Percentiles rank a stretch among this genome's conserved stretches.
Evolutionary conservation across 140 eudicot species (phyloP).

Genomic region (Ambrosia hybrid): DNA sequence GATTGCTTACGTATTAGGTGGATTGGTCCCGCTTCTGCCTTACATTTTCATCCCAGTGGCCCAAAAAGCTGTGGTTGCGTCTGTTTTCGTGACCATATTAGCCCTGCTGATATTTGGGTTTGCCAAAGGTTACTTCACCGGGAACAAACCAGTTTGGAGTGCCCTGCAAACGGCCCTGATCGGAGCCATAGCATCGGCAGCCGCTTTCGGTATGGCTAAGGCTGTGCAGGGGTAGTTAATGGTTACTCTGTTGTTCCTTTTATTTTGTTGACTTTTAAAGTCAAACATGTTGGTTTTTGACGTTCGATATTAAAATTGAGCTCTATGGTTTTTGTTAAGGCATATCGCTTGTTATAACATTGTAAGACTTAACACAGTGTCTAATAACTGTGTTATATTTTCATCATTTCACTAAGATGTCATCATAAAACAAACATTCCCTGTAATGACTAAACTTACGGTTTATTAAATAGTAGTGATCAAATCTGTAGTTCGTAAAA

Average conservation of each 20-base stretch:
- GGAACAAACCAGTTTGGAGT: constrained; percentile 61
- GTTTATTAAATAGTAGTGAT: too few species aligned
- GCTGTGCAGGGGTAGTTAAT: constrained; percentile 49
- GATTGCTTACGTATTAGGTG: constrained; percentile 72
- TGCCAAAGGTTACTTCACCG: constrained; percentile 84
- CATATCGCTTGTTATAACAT: not conserved
- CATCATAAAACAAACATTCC: too few species aligned
- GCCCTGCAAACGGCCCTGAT: constrained; percentile 84
- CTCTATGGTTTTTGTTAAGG: not conserved
- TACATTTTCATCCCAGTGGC: constrained; percentile 79
- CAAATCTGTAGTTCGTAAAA: too few species aligned
- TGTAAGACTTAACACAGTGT: not conserved
- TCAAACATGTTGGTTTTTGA: constrained; percentile 6
- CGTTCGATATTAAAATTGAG: not conserved
- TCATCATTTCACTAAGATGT: too few species aligned
- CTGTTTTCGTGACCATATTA: constrained; percentile 58
- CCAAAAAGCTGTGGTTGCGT: constrained; percentile 58
- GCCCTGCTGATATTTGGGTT: constrained; percentile 79
- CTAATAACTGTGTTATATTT: too few species aligned
- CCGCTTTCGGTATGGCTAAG: constrained; percentile 97
- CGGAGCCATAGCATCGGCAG: constrained; percentile 94
- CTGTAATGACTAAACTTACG: too few species aligned
- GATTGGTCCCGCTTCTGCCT: constrained; percentile 75
- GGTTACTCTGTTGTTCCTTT: constrained; percentile 1
- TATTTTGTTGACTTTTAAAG: constrained; percentile 3